phyloP scores from a whole-genome alignment of 108 stramenopile genomes.

The Cylindrotheca fusiformis region DNA sequence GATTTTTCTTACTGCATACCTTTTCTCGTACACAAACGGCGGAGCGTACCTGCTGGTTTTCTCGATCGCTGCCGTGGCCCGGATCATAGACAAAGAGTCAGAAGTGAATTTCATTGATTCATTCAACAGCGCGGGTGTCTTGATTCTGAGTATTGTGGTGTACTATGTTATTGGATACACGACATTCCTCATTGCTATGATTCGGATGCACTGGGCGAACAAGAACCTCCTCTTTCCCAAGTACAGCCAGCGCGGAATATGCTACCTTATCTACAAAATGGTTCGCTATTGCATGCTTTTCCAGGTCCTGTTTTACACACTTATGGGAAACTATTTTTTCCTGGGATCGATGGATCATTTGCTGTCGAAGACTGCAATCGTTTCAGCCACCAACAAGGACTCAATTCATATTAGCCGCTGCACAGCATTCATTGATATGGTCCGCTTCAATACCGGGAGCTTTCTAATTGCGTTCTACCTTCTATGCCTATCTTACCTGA shows the following conservation, averaged over 20 bases:
- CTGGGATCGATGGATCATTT: slow-evolving; percentile 56
- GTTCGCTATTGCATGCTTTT: slow-evolving; percentile 44
- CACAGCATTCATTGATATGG: slow-evolving; percentile 38
- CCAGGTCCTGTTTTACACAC: slow-evolving; percentile 50
- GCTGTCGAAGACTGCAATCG: slow-evolving; percentile 39
- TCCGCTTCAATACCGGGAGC: slow-evolving; percentile 42
- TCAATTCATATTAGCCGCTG: slow-evolving; percentile 42
- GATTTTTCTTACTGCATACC: slow-evolving; percentile 47
- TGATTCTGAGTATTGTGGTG: slow-evolving; percentile 36
- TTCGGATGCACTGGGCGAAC: slow-evolving; percentile 48
- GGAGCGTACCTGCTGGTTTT: slow-evolving; percentile 48
- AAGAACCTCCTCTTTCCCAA: slow-evolving; percentile 52
- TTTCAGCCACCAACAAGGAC: slow-evolving; percentile 54
- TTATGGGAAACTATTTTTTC: slow-evolving; percentile 49
- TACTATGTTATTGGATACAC: slow-evolving; percentile 52
- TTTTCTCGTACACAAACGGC: slow-evolving; percentile 47
- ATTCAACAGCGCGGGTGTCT: slow-evolving; percentile 45
- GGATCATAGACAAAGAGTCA: slow-evolving; percentile 21
- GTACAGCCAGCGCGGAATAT: slow-evolving; percentile 29
- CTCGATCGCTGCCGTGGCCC: slow-evolving; percentile 30
- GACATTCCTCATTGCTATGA: slow-evolving; percentile 44
- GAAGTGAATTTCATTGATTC: slow-evolving; percentile 24
- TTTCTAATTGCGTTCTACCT: slow-evolving; percentile 32
- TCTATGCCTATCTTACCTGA: slow-evolving; percentile 23
- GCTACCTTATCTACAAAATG: slow-evolving; percentile 32